A percentile compares a stretch with the other conserved stretches of the same genome.
Conservation (phyloP, 1,284 basidiomycete species). For the Cystobasidium slooffiae region DNA sequence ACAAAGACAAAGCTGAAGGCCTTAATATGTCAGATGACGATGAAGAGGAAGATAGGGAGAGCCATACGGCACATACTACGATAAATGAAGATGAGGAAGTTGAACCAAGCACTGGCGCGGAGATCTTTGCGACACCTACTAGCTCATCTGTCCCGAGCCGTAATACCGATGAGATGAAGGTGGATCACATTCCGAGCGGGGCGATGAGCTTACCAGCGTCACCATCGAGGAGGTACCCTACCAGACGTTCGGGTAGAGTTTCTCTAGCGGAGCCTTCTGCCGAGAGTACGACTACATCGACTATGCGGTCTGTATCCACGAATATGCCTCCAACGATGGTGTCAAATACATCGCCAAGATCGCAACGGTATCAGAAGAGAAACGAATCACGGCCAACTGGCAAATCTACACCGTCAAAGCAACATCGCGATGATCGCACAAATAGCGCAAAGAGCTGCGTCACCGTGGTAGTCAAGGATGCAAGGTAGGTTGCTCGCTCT, state of each 20-base stretch:
- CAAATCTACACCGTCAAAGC: background rate
- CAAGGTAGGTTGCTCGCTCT: constrained; percentile 3
- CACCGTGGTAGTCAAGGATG: constrained; percentile 31
- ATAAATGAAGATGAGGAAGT: constrained; percentile 9
- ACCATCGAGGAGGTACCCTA: constrained; percentile 12
- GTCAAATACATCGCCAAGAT: background rate
- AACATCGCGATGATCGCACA: background rate
- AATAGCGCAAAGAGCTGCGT: constrained; percentile 6
- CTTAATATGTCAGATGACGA: constrained; percentile 19
- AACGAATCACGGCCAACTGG: background rate
- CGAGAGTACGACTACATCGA: constrained; percentile 11
- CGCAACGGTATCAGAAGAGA: constrained; percentile 11
- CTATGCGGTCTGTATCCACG: constrained; percentile 37
- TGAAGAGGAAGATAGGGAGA: constrained; percentile 35
- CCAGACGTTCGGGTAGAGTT: background rate
- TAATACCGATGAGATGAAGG: constrained; percentile 15
- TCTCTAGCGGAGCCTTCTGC: background rate
- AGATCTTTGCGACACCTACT: background rate
- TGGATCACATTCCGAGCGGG: background rate
- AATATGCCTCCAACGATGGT: constrained; percentile 1
- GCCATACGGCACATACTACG: constrained; percentile 27
- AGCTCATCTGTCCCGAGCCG: background rate
- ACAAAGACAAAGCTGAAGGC: constrained; percentile 8
- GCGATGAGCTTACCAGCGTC: background rate
- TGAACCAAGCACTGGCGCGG: too few relatives aligned